Evolutionary conservation across 208 protist genomes (phyloP).

Genomic region (Wallacemonas collosoma): DNA sequence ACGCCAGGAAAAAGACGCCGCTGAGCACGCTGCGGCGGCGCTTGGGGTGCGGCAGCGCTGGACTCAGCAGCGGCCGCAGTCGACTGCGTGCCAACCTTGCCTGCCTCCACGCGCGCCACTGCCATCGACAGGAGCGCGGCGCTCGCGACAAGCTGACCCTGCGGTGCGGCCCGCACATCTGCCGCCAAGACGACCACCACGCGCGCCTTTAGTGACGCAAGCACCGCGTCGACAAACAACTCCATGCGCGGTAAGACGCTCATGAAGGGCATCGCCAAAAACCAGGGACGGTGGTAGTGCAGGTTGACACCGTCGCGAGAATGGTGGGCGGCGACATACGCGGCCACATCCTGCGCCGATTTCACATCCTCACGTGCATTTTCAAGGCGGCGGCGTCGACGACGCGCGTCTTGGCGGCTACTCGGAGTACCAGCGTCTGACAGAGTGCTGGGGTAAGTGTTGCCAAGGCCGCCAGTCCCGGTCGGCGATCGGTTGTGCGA

Average conservation of each 20-base stretch:
- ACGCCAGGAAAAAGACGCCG: neutral
- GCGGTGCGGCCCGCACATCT: constrained; percentile 3
- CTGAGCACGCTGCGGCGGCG: neutral
- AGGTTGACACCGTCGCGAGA: neutral
- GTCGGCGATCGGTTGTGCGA: neutral
- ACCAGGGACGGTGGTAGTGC: constrained; percentile 15
- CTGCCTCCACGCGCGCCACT: constrained; percentile 6
- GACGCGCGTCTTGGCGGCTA: constrained; percentile 2
- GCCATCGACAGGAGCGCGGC: constrained; percentile 13
- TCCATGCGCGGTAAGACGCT: constrained; percentile 3
- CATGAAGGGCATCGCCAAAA: constrained; percentile 19
- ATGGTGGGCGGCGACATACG: constrained; percentile 4
- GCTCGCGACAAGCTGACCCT: neutral
- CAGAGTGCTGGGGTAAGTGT: neutral
- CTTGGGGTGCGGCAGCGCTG: neutral
- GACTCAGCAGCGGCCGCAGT: neutral
- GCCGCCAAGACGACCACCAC: neutral
- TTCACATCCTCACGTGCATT: constrained; percentile 9
- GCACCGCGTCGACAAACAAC: constrained; percentile 7
- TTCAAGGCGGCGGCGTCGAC: constrained; percentile 10
- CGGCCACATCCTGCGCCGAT: constrained; percentile 4
- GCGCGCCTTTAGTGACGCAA: neutral
- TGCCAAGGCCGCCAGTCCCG: too few species aligned
- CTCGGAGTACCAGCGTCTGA: neutral
- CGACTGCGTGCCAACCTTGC: neutral